Conservation (phyloP, 2,329 filamentous ascomycete species). For the Xylariaceae sp. region DNA sequence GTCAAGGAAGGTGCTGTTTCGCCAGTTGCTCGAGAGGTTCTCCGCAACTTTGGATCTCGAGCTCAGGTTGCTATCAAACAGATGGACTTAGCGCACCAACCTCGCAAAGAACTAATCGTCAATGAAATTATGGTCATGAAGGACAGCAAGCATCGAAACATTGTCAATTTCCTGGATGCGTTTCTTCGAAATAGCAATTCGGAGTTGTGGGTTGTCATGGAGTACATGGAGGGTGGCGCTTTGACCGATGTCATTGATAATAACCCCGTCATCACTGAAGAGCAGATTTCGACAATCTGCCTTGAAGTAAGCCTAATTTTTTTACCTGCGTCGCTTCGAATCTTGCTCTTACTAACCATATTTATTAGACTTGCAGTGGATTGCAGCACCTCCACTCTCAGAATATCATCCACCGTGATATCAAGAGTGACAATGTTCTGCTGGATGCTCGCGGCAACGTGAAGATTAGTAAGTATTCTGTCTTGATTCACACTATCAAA, state of each 20-base stretch:
- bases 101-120: slow-evolving; percentile 96
- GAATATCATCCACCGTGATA: slow-evolving; percentile 98
- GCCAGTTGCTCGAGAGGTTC: slow-evolving; percentile 76
- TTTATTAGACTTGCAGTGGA: slow-evolving; percentile 86
- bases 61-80: slow-evolving; percentile 98
- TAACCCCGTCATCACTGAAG: slow-evolving; percentile 90
- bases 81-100: slow-evolving; percentile 98
- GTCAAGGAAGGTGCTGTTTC: slow-evolving; percentile 89
- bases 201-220: slow-evolving; percentile 99
- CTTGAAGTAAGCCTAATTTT: slow-evolving; percentile 73
- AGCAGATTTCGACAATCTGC: slow-evolving; percentile 97
- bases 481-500: neutral
- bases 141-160: slow-evolving; percentile 96
- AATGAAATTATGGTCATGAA: slow-evolving; percentile 99
- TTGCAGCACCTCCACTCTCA: slow-evolving; percentile 93
- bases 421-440: slow-evolving; percentile 98
- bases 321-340: neutral
- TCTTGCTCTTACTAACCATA: slow-evolving; percentile 24
- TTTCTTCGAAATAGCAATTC: slow-evolving; percentile 94
- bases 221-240: slow-evolving; percentile 98
- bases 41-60: slow-evolving; percentile 78
- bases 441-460: slow-evolving; percentile 93
- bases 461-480: slow-evolving; percentile 81
- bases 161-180: slow-evolving; percentile 97
- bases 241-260: slow-evolving; percentile 99